Evolutionary conservation across 2,329 filamentous ascomycete genomes (phyloP), one percentile per base, ranked within the genome.

Genomic region (Aspergillus calidoustus): DNA sequence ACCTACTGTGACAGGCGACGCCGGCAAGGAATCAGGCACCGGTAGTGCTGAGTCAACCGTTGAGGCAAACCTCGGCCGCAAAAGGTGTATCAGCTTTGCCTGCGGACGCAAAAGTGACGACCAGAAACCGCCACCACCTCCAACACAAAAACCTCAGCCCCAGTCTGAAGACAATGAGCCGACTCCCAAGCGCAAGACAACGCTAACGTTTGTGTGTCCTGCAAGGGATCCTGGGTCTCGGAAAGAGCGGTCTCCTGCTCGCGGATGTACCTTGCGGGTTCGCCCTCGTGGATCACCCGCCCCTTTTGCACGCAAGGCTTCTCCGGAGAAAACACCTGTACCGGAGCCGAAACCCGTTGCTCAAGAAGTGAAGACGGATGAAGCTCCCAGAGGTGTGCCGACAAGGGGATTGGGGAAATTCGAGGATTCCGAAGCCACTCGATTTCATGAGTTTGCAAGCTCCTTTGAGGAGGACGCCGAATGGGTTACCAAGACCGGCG

Each of bases 391-490:
- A 58, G 72, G 71, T 52, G 66, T 78, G 25, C 74, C 72, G 5
- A 74, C 72, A 7, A 73, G 71, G 55, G 77, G 77, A 15, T 62
- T 79, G 22, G 76, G 76, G 31, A 74, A 76, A 54, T 79, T 79
- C 44, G 73, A 79, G 60, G 74, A 75, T 47, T 79, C 77, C 3
- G 79, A 80, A 65, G 77, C 76, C 3, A 79, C 77, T 41, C 74
- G 78, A 53, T 98, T 97, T 73, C 92, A 97, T 74, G 94, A 97
- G 71, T 98, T 98, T 75, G 94, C 92, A 48, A 93, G 90, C 73
- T 93, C 91, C 54, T 84, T 88, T 61, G 84, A 90, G 46, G 87
- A 92, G 61, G 91, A 95, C 64, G 93, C 97, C 61, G 93, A 97
- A 70, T 99, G 95, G 95, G 91, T 96, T 31, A 87, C 90, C 59